phyloP scores from a whole-genome alignment of 176 grass and related monocot genomes.

The Zizania latifolia region DNA sequence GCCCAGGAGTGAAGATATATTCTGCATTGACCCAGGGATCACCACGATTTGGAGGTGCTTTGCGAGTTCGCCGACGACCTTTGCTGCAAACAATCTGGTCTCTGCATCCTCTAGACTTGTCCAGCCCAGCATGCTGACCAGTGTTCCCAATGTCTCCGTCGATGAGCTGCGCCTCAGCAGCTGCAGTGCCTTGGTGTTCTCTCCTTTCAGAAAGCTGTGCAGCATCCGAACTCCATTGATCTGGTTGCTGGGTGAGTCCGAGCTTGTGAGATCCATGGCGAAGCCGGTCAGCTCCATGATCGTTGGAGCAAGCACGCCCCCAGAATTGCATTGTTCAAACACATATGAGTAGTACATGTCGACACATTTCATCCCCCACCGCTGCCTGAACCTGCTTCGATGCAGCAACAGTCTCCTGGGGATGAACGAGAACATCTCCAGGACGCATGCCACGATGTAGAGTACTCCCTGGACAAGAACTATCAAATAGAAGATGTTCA shows the following conservation, averaged over 20 bases:
- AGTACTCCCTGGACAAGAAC: constrained; percentile 12
- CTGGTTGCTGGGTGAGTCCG: background rate
- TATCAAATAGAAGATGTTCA: background rate
- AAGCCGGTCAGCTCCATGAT: background rate
- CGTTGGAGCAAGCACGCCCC: background rate
- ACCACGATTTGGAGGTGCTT: background rate
- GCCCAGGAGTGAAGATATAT: background rate
- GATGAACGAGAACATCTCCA: constrained; percentile 19
- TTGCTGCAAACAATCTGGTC: background rate
- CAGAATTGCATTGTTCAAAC: background rate
- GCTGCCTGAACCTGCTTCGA: background rate
- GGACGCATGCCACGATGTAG: background rate
- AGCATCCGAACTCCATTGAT: background rate
- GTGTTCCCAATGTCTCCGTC: background rate
- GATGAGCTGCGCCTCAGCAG: background rate
- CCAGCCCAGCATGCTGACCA: background rate
- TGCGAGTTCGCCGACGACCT: background rate
- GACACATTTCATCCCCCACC: background rate
- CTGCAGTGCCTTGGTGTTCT: background rate
- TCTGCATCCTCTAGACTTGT: background rate
- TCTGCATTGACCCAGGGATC: background rate
- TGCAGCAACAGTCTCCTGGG: background rate
- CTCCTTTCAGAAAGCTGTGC: background rate
- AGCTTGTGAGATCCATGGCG: background rate
- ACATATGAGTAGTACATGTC: background rate